Conservation (phyloP, 257 asterid genomes). For the Solanum pinnatisectum region DNA sequence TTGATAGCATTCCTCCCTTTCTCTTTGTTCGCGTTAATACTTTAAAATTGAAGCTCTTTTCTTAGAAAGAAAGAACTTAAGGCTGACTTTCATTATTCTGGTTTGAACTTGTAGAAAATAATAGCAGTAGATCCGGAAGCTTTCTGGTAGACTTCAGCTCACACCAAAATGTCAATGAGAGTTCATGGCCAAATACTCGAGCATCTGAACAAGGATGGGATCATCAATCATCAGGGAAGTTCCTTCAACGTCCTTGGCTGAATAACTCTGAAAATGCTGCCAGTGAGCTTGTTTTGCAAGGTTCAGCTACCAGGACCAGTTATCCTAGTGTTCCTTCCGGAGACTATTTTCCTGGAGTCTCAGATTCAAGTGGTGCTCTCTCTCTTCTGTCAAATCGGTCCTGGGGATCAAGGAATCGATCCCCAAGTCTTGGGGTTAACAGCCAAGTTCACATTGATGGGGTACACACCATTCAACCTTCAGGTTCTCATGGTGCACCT, state of each 20-base stretch:
- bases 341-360: conserved; percentile 37
- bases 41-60: not conserved
- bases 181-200: conserved; percentile 31
- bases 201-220: conserved; percentile 27
- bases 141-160: conserved; percentile 63
- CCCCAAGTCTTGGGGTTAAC: conserved; percentile 39
- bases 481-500: conserved; percentile 29
- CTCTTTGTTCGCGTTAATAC: not conserved
- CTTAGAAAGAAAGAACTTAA: not conserved
- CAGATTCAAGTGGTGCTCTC: conserved; percentile 76
- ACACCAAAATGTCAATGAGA: conserved; percentile 27
- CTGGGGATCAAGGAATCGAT: conserved; percentile 54
- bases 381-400: conserved; percentile 98
- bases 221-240: conserved; percentile 33
- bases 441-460: conserved; percentile 19
- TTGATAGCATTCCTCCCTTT: conserved; percentile 3
- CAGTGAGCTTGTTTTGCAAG: conserved; percentile 34
- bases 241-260: conserved; percentile 45
- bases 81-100: not conserved
- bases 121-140: conserved; percentile 41
- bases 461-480: conserved; percentile 32
- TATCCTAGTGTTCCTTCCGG: conserved; percentile 36
- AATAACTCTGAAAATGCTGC: conserved; percentile 36
- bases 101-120: conserved; percentile 37
- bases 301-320: conserved; percentile 25